Percentiles rank a stretch among this genome's conserved stretches.
Evolutionary conservation across 2,329 filamentous ascomycete genomes (phyloP).

Genomic region (Colletotrichum abscissum): DNA sequence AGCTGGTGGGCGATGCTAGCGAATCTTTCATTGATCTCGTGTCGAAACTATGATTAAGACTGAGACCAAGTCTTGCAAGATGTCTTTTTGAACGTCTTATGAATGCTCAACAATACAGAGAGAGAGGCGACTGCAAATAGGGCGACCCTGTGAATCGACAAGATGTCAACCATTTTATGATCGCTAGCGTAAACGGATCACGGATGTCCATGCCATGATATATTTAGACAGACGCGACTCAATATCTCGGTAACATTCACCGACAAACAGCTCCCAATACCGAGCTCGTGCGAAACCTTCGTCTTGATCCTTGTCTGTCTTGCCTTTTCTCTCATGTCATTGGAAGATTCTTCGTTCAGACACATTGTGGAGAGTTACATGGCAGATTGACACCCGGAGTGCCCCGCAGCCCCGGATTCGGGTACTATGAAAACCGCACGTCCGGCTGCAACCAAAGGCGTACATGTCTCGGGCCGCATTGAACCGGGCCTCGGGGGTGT

Average conservation of each 20-base stretch:
- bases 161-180: neutral
- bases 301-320: neutral
- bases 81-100: neutral
- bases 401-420: neutral
- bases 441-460: neutral
- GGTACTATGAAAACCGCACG: neutral
- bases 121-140: neutral
- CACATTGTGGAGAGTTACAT: neutral
- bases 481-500: slow-evolving; percentile 6
- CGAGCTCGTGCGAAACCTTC: neutral
- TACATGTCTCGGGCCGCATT: neutral
- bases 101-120: neutral
- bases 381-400: neutral
- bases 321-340: neutral
- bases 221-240: neutral
- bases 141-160: neutral
- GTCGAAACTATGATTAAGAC: neutral
- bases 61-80: neutral
- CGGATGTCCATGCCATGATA: neutral
- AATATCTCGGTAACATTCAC: neutral
- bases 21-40: neutral
- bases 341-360: neutral
- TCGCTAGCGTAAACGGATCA: neutral
- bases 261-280: neutral
- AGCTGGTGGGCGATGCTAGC: neutral